phyloP scores from a whole-genome alignment of 495 filamentous ascomycete genomes.

The Thermothielavioides terrestris region DNA sequence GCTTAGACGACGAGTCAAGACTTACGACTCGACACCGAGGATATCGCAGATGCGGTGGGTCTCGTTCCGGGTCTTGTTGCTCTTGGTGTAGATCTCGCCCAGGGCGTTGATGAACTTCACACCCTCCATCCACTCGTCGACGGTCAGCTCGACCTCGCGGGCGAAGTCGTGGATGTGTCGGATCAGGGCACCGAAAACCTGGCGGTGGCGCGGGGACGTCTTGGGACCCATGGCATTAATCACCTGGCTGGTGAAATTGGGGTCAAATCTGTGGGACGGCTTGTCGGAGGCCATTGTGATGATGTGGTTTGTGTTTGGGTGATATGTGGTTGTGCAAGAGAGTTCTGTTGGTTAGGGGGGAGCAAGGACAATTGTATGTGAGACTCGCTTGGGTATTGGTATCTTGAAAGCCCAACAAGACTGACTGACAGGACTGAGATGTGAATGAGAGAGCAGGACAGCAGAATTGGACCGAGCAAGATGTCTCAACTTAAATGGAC shows the following conservation, averaged over 20 bases:
- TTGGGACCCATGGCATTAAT: constrained; percentile 70
- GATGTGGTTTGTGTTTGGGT: constrained; percentile 9
- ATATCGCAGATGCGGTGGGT: constrained; percentile 71
- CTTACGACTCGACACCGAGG: constrained; percentile 72
- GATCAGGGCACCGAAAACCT: constrained; percentile 58
- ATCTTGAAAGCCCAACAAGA: background rate
- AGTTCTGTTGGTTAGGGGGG: background rate
- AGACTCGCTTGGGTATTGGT: background rate
- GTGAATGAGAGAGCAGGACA: background rate
- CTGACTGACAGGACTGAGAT: background rate
- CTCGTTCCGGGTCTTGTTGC: constrained; percentile 61
- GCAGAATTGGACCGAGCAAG: constrained; percentile 1
- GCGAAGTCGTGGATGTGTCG: constrained; percentile 76
- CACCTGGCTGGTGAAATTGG: constrained; percentile 67
- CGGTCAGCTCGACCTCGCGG: constrained; percentile 70
- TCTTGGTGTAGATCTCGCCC: constrained; percentile 44
- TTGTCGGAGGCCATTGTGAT: constrained; percentile 17
- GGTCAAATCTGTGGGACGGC: constrained; percentile 50
- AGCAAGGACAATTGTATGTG: background rate
- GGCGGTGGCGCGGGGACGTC: constrained; percentile 55
- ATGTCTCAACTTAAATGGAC: constrained; percentile 9
- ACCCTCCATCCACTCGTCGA: constrained; percentile 72
- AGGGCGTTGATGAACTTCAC: constrained; percentile 52
- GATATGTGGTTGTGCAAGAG: background rate
- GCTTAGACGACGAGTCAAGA: no score